These are phyloP conservation scores for Trebouxia sp. DNA, from an alignment of 139 green algal species.

Conservation along the genomic window DNA sequence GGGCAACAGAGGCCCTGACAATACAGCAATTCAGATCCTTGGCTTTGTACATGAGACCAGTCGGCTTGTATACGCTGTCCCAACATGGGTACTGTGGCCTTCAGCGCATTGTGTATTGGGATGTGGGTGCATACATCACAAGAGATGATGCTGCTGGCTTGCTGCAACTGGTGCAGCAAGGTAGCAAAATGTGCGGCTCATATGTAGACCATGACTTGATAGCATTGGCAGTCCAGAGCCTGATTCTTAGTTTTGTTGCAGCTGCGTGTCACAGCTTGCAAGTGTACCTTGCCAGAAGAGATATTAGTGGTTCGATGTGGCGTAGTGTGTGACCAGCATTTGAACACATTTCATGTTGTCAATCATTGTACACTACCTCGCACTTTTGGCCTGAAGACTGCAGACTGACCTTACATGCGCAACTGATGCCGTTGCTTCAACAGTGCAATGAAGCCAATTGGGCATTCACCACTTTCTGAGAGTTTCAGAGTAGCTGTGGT, in stretches of 20 bases:
- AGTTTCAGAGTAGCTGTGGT: too few relatives aligned
- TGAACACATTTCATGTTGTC: too few relatives aligned
- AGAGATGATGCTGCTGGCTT: background rate
- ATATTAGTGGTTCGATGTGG: background rate
- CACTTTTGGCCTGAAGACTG: too few relatives aligned
- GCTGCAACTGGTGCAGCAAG: background rate
- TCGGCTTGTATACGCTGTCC: background rate
- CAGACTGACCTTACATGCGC: too few relatives aligned
- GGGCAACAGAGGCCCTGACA: background rate
- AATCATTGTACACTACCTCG: too few relatives aligned
- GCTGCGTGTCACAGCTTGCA: background rate
- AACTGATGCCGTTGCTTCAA: too few relatives aligned
- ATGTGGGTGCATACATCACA: background rate
- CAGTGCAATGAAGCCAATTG: too few relatives aligned
- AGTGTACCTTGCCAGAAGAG: background rate
- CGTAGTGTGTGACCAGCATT: background rate
- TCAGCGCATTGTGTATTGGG: conserved; percentile 13
- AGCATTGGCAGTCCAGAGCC: conserved; percentile 4
- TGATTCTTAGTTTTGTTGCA: background rate
- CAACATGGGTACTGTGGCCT: conserved; percentile 21
- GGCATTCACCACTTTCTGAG: too few relatives aligned
- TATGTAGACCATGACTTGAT: conserved; percentile 21
- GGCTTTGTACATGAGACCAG: background rate
- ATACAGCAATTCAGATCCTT: background rate
- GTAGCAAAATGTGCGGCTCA: background rate